These are phyloP conservation scores for Fusarium fujikuroi DNA, from an alignment of 2,329 filamentous ascomycete species.

Conservation along the genomic window DNA sequence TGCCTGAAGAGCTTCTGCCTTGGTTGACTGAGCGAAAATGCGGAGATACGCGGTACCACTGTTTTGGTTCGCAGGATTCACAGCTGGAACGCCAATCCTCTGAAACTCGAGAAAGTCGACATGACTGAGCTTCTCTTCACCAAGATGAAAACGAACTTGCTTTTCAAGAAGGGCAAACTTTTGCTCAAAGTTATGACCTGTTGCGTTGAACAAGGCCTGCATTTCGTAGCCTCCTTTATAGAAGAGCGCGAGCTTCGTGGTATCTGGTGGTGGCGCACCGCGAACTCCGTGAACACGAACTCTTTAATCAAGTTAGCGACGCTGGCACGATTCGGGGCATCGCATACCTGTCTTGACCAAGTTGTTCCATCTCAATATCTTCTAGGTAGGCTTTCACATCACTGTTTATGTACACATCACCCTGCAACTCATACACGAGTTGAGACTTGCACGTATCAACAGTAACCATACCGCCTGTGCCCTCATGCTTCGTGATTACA, in stretches of 20 bases:
- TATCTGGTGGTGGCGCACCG: neutral
- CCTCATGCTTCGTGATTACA: neutral
- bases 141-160: neutral
- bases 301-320: neutral
- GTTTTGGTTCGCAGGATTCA: neutral
- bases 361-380: neutral
- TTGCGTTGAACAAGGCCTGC: neutral
- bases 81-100: neutral
- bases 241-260: neutral
- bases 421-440: neutral
- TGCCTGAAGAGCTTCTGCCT: neutral
- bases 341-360: neutral
- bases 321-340: rapidly evolving
- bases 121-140: neutral
- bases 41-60: neutral
- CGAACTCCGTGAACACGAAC: neutral
- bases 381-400: neutral
- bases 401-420: neutral
- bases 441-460: neutral
- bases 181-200: neutral
- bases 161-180: neutral
- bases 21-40: neutral
- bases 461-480: neutral
- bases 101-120: neutral
- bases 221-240: neutral